phyloP scores from a whole-genome alignment of 2,329 filamentous ascomycete genomes.

The Ampelomyces quisqualis region DNA sequence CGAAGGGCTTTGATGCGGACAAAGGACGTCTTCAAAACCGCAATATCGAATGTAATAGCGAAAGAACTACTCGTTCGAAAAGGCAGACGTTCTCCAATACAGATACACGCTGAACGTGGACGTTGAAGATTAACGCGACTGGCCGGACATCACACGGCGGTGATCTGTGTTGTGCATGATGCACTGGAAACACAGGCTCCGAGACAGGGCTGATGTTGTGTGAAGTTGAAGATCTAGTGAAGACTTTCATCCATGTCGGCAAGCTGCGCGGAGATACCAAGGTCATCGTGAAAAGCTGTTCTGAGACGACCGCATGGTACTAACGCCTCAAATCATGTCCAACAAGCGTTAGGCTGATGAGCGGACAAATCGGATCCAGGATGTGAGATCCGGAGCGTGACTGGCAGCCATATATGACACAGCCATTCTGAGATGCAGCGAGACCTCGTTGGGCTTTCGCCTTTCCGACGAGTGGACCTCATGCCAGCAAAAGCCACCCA shows the following conservation, averaged over 20 bases:
- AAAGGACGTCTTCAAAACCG: conserved; percentile 98
- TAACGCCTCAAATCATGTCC: conserved; percentile 32
- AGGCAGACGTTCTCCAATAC: conserved; percentile 60
- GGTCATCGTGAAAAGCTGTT: conserved; percentile 11
- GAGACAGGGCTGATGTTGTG: conserved; percentile 41
- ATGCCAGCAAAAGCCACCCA: conserved; percentile 34
- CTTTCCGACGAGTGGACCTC: conserved; percentile 62
- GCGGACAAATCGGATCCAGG: conserved; percentile 14
- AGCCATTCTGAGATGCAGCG: conserved; percentile 33
- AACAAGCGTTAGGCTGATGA: conserved; percentile 17
- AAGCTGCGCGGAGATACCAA: conserved; percentile 54
- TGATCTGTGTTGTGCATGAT: conserved; percentile 50
- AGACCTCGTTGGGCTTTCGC: conserved; percentile 57
- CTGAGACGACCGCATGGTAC: conserved; percentile 18
- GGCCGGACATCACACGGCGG: conserved; percentile 55
- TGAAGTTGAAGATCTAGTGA: conserved; percentile 48
- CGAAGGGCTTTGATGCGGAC: conserved; percentile 73
- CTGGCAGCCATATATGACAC: conserved; percentile 36
- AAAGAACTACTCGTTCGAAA: conserved; percentile 26
- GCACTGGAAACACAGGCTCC: conserved; percentile 53
- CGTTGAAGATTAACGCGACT: conserved; percentile 68
- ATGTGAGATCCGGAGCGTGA: conserved; percentile 42
- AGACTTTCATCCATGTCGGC: conserved; percentile 45
- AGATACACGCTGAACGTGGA: conserved; percentile 53
- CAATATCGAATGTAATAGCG: conserved; percentile 48